Conservation (phyloP, 768 basidiomycete genomes). For the Boletus pseudopeckii region DNA sequence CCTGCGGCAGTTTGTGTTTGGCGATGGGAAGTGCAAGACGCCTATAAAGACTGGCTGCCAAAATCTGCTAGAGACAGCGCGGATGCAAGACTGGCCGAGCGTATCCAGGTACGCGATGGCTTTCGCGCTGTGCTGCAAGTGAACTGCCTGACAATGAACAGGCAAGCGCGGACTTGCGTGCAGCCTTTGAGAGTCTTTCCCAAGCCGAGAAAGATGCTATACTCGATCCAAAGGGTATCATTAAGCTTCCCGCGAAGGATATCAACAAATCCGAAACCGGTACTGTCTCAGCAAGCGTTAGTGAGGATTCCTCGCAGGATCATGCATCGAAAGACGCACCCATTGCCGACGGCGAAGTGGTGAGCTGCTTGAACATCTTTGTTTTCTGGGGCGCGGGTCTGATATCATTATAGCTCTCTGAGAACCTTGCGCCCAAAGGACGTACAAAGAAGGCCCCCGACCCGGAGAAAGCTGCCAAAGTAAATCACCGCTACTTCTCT, state of each 20-base stretch:
- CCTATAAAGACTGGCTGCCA: slow-evolving; percentile 60
- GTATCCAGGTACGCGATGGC: slow-evolving; percentile 50
- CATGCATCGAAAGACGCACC: slow-evolving; percentile 26
- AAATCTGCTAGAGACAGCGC: slow-evolving; percentile 62
- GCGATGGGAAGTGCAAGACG: slow-evolving; percentile 81
- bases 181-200: slow-evolving; percentile 54
- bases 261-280: slow-evolving; percentile 23
- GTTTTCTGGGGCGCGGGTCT: not conserved
- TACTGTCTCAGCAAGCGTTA: slow-evolving; percentile 1
- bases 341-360: slow-evolving; percentile 39
- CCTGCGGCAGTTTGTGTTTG: slow-evolving; percentile 70
- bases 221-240: slow-evolving; percentile 46
- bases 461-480: slow-evolving; percentile 46
- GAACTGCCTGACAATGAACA: slow-evolving; percentile 26
- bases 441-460: slow-evolving; percentile 53
- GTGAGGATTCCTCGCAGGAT: slow-evolving; percentile 18
- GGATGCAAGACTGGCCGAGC: slow-evolving; percentile 57
- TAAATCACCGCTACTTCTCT: slow-evolving; percentile 7
- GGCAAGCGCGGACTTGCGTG: slow-evolving; percentile 57
- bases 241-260: slow-evolving; percentile 35
- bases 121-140: not conserved
- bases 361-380: slow-evolving; percentile 20
- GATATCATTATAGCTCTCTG: slow-evolving; percentile 14
- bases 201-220: slow-evolving; percentile 54
- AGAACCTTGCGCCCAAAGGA: slow-evolving; percentile 29